These are phyloP conservation scores for Cutaneotrichosporon spelunceum DNA, from an alignment of 1,284 basidiomycete genomes.

Conservation along the genomic window DNA sequence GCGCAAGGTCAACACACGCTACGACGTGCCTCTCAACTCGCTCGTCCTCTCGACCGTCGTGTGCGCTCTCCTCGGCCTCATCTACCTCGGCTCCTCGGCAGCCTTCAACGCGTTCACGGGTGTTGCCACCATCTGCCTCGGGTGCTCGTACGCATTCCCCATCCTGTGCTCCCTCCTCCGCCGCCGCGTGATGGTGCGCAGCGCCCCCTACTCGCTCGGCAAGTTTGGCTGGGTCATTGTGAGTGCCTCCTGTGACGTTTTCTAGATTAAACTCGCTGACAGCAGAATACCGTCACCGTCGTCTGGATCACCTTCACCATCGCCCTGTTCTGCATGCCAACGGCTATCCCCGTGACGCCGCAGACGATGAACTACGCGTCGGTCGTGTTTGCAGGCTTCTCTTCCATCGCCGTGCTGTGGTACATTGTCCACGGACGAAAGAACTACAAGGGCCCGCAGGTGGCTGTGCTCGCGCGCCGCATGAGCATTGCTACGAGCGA, in stretches of 20 bases:
- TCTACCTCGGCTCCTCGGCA: constrained; percentile 47
- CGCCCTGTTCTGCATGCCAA: constrained; percentile 28
- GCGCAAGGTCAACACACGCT: constrained; percentile 42
- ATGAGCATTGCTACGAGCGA: not conserved
- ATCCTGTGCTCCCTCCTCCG: constrained; percentile 49
- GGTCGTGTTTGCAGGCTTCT: constrained; percentile 63
- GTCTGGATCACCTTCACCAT: constrained; percentile 26
- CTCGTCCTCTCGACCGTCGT: constrained; percentile 50
- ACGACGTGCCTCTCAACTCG: constrained; percentile 51
- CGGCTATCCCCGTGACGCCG: constrained; percentile 37
- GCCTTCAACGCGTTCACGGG: constrained; percentile 50
- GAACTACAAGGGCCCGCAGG: constrained; percentile 42
- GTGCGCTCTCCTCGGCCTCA: constrained; percentile 51
- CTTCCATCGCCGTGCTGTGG: constrained; percentile 58
- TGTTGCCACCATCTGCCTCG: constrained; percentile 45
- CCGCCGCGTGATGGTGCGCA: constrained; percentile 42
- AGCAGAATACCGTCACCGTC: constrained; percentile 41
- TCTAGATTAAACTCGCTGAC: not conserved
- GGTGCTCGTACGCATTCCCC: constrained; percentile 49
- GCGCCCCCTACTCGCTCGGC: constrained; percentile 44
- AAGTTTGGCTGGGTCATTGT: constrained; percentile 43
- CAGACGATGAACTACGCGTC: constrained; percentile 55
- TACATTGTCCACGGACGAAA: constrained; percentile 54
- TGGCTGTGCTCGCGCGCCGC: constrained; percentile 5
- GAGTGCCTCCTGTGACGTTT: no score